Conservation (phyloP, 2,329 filamentous ascomycete genomes). For the Clonostachys byssicola region DNA sequence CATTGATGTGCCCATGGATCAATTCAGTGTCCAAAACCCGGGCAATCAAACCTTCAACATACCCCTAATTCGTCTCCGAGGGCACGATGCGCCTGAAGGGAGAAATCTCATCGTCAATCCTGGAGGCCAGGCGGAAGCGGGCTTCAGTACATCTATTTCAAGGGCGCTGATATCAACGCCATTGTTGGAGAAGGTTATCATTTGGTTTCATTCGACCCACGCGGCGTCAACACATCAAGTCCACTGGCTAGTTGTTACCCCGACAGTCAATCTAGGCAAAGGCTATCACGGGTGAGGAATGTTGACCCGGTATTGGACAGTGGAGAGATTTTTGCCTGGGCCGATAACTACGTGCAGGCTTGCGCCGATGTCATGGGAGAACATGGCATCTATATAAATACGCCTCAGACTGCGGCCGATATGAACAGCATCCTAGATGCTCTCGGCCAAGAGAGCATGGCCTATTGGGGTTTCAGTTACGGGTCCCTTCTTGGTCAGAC, state of each 20-base stretch:
- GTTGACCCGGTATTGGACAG: slow-evolving; percentile 19
- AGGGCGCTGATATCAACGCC: slow-evolving; percentile 25
- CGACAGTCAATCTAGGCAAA: slow-evolving; percentile 18
- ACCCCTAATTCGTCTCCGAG: slow-evolving; percentile 38
- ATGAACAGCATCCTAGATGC: slow-evolving; percentile 60
- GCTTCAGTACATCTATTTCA: slow-evolving; percentile 23
- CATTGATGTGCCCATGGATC: slow-evolving; percentile 40
- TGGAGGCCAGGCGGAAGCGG: slow-evolving; percentile 43
- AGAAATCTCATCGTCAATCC: slow-evolving; percentile 38
- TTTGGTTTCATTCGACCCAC: slow-evolving; percentile 40
- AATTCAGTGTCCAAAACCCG: slow-evolving; percentile 26
- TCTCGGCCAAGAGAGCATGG: slow-evolving; percentile 49
- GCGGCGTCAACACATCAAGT: slow-evolving; percentile 28
- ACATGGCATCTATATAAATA: slow-evolving; percentile 38
- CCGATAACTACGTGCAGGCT: slow-evolving; percentile 10
- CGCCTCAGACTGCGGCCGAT: slow-evolving; percentile 44
- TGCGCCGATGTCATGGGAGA: slow-evolving; percentile 35
- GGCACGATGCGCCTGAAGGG: slow-evolving; percentile 20
- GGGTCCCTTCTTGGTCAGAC: slow-evolving; percentile 33
- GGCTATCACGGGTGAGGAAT: background rate
- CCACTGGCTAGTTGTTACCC: slow-evolving; percentile 32
- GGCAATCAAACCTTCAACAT: slow-evolving; percentile 33
- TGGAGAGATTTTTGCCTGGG: slow-evolving; percentile 31
- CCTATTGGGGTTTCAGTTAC: slow-evolving; percentile 38
- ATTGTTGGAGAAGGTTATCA: slow-evolving; percentile 37